Base-by-base conservation (phyloP, 148 eudicot genomes). In the Chenopodium quinoa region DNA sequence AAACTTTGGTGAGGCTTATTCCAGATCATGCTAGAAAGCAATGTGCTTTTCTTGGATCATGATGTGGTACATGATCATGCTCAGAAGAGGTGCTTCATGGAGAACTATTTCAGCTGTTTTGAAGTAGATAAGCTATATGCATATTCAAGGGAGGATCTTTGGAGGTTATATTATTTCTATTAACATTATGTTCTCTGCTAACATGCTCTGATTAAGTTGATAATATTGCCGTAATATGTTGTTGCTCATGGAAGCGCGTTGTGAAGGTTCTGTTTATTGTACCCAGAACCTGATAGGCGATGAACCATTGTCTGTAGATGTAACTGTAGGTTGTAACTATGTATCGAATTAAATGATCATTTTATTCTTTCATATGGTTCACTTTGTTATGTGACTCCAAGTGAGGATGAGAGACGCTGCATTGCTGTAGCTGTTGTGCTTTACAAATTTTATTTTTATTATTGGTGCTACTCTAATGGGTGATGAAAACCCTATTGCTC, bases 21-120 rank as follows among this genome's bases (percentile, higher is more conserved):
- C 97, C 97, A 9, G 97, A 91, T 68, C 97, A 92, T 80, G 92
- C 94, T n/a, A 90, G 92, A 82, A 92, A 90, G 84, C 97, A 91
- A 81, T 91, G 91, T 54, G 85, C 88, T 44, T 90, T 86, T 83
- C 87, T 88, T 13, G 86, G 63, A 48, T 54, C 78, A 71, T 77
- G 81, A 80, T 34, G 32, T 19, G 82, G 64, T 62, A 22, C 70
- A 75, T 13, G 77, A 78, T 20, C 3, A 13, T 7, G n/a, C 31
- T 4, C 37, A 34, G 16, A 40, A 40, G 31, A 25, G 58, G 11
- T 60, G 76, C 40, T 71, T 31, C 54, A 54, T 68, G 62, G 63
- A 20, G 58, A 40, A 37, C 52, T 44, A 2, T 44, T 48, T 71
- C 31, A 32, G 81, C 72, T 72, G 77, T 54, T 71, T 71, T 31